phyloP scores from a whole-genome alignment of 768 basidiomycete species.

The Lyophyllum semitale region DNA sequence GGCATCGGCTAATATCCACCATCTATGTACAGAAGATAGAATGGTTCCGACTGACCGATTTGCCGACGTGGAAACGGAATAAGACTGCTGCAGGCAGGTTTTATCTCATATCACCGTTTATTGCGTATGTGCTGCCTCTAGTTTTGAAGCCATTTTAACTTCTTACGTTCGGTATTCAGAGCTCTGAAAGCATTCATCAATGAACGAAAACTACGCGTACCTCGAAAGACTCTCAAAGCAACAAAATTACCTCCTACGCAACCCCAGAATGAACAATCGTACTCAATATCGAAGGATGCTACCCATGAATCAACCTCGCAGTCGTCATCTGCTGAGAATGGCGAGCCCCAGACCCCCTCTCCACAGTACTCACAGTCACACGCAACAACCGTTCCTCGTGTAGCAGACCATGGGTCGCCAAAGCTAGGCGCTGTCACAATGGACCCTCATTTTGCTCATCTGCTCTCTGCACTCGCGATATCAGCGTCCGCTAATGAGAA shows the following conservation, averaged over 20 bases:
- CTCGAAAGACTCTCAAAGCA: conserved; percentile 36
- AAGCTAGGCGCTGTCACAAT: conserved; percentile 36
- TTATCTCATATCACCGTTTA: conserved; percentile 94
- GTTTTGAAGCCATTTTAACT: neutral
- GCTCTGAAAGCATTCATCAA: conserved; percentile 70
- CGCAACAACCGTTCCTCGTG: conserved; percentile 30
- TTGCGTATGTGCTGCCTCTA: conserved; percentile 53
- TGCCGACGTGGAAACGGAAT: conserved; percentile 91
- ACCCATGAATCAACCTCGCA: conserved; percentile 70
- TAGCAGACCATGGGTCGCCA: conserved; percentile 33
- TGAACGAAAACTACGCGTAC: conserved; percentile 55
- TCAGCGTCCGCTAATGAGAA: conserved; percentile 38
- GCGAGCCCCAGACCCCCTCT: conserved; percentile 66
- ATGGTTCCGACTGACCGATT: conserved; percentile 88
- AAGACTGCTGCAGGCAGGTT: conserved; percentile 76
- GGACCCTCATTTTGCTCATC: conserved; percentile 73
- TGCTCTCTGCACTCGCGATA: conserved; percentile 62
- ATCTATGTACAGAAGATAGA: conserved; percentile 75
- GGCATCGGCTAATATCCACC: conserved; percentile 18
- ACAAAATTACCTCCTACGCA: conserved; percentile 19
- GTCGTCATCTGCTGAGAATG: conserved; percentile 60
- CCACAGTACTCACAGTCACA: conserved; percentile 51
- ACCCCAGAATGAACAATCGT: neutral
- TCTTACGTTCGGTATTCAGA: conserved; percentile 31
- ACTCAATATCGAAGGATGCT: conserved; percentile 27